Evolutionary conservation across 345 rosid genomes (phyloP).

Genomic region (Syzygium aqueum): DNA sequence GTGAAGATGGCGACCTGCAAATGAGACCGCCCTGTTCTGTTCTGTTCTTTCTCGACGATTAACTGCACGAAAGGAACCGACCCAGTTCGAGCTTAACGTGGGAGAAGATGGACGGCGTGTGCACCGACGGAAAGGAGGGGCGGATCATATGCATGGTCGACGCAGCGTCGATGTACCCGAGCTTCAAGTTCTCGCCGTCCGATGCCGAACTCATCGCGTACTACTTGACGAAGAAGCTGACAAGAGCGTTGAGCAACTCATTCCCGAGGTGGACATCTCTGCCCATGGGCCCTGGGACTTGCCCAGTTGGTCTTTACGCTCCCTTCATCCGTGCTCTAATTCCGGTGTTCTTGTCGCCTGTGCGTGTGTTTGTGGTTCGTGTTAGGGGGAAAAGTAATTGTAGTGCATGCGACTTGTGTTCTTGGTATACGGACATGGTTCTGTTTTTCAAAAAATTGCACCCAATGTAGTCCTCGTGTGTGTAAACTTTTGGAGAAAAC

Average conservation of each 20-base stretch:
- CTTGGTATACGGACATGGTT: not conserved
- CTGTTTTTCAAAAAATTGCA: not conserved
- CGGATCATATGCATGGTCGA: not conserved
- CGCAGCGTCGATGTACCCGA: constrained; percentile 47
- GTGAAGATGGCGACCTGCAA: not conserved
- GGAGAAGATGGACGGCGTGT: not conserved
- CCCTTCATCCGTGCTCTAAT: not conserved
- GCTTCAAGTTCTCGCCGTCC: constrained; percentile 68
- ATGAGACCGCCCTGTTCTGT: not conserved
- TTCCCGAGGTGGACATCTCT: constrained; percentile 58
- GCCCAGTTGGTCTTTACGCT: constrained; percentile 33
- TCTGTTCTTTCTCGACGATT: not conserved
- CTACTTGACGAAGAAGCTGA: constrained; percentile 67
- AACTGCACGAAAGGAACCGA: not conserved
- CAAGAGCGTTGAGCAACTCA: constrained; percentile 38
- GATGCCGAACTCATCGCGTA: constrained; percentile 56
- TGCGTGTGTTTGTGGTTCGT: not conserved
- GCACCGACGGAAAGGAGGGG: not conserved
- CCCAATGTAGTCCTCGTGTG: not conserved
- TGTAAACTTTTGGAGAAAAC: not conserved
- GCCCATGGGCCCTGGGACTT: constrained; percentile 74
- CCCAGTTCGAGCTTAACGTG: not conserved
- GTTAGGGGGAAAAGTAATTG: too few species aligned
- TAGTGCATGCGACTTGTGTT: not conserved
- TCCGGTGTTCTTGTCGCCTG: not conserved